Conservation (phyloP, 2,329 filamentous ascomycete genomes). For the Ceratocystis alfenasii region DNA sequence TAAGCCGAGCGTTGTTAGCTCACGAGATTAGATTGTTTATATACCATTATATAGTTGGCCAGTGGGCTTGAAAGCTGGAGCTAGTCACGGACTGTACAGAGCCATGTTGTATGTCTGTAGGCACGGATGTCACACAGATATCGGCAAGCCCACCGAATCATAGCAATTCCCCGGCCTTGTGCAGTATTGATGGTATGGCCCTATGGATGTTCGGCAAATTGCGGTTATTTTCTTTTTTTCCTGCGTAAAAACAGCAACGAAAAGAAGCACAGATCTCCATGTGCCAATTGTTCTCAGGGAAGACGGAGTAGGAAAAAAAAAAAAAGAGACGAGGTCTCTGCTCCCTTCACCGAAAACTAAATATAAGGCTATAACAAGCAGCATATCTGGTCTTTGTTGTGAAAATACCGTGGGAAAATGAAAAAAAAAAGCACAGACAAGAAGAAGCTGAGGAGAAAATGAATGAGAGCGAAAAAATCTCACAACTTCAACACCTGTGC, state of each 20-base stretch:
- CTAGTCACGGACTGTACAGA: background rate
- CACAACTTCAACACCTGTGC: background rate
- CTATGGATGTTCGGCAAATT: background rate
- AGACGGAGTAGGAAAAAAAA: background rate
- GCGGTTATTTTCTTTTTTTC: background rate
- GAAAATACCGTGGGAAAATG: background rate
- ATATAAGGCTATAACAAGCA: background rate
- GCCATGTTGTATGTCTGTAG: background rate
- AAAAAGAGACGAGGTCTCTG: background rate
- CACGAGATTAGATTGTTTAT: background rate
- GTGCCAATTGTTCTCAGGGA: background rate
- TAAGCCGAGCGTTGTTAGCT: background rate
- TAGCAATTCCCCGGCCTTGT: background rate
- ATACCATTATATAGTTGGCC: background rate
- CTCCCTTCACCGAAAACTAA: background rate
- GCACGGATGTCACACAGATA: constrained; percentile 6
- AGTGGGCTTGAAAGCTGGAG: background rate
- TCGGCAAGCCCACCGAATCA: constrained; percentile 12
- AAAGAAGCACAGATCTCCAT: background rate
- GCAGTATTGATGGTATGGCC: background rate
- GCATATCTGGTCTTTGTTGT: background rate
- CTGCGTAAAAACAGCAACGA: background rate
- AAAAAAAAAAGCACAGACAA: constrained; percentile 1
- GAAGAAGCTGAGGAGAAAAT: background rate
- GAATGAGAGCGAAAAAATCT: background rate